Conservation (phyloP, 805 yeast genomes). For the Priceomyces castillae region DNA sequence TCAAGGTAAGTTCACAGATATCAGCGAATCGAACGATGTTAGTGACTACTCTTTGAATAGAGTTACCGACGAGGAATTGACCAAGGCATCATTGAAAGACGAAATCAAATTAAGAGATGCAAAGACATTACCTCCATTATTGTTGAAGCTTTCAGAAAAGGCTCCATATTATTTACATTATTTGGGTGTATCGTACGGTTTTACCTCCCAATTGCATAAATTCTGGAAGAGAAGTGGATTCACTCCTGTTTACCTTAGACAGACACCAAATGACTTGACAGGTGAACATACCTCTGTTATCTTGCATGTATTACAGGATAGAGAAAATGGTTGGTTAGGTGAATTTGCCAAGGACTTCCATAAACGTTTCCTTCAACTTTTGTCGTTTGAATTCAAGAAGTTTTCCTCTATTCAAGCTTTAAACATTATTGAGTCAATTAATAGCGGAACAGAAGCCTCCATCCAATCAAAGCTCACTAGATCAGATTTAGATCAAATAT, state of each 20-base stretch:
- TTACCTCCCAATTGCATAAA: constrained; percentile 79
- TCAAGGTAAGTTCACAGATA: constrained; percentile 89
- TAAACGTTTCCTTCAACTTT: constrained; percentile 73
- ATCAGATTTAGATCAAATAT: constrained; percentile 57
- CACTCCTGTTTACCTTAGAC: constrained; percentile 90
- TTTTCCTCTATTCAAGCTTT: constrained; percentile 83
- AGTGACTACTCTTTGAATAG: constrained; percentile 59
- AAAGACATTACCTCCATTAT: constrained; percentile 81
- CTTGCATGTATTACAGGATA: constrained; percentile 70
- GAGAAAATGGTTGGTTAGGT: constrained; percentile 72
- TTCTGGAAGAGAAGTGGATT: constrained; percentile 89
- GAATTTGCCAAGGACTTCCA: constrained; percentile 89
- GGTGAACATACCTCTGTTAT: constrained; percentile 98
- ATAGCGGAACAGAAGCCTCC: constrained; percentile 28
- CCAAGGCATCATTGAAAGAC: constrained; percentile 60
- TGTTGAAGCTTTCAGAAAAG: constrained; percentile 81
- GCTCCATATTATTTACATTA: constrained; percentile 85
- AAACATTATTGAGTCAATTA: constrained; percentile 74
- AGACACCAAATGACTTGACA: constrained; percentile 94
- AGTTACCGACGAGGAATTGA: constrained; percentile 72
- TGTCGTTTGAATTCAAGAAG: constrained; percentile 79
- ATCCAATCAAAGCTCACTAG: constrained; percentile 38
- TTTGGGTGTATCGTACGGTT: constrained; percentile 93
- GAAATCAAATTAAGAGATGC: constrained; percentile 85
- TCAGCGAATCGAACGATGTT: constrained; percentile 58